Evolutionary conservation across 2,329 filamentous ascomycete species (phyloP), one percentile per base, ranked within the genome.

Genomic region (Trichoderma atroviride): DNA sequence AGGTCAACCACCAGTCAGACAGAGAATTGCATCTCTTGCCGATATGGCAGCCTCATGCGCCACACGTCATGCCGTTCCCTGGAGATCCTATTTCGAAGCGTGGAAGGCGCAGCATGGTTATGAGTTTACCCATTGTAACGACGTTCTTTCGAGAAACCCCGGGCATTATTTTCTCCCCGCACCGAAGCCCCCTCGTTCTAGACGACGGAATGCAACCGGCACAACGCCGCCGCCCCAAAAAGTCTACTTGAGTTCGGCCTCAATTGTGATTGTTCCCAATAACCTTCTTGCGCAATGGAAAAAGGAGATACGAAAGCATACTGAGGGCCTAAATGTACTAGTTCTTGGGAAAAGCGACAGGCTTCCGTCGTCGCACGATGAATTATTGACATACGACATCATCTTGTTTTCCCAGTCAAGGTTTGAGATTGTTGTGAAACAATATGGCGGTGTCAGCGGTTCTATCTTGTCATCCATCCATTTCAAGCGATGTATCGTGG

Each of bases 281-380:
- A 97, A 97, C 75, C 83, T 97, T 29, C 83, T 97, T 3, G 86
- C 90, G 65, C 95, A 98, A 77, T 97, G 95, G 95, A 83, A 87
- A 65, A 85, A 88, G 13, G 93, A 97, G 75, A 93, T 97, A 13
- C 78, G 83, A 3, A 94, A 93, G 75, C 95, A 97, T 75, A 91
- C 93, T 0, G 81, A 80, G 3, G 86, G 86, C 0, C 81, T 97
- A 0, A 86, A 85, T 11, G 84, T 93, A 0, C 81, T 96, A 0
- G 81, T 90, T 0, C 79, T 96, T 40, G 84, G 88, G 27, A 83
- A 84, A 10, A 81, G 81, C 4, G 82, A 84, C 27, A 71, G 78
- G 2, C 82, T 94, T 0, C 93, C 93, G 0, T 72, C 82, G 1
- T 72, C 82, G 1, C 80, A 84, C 0, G 79, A 85, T 0, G 82